Percentiles rank a stretch among this genome's conserved stretches.
Conservation (phyloP, 805 yeast species). For the Candida nonsorbophila region DNA sequence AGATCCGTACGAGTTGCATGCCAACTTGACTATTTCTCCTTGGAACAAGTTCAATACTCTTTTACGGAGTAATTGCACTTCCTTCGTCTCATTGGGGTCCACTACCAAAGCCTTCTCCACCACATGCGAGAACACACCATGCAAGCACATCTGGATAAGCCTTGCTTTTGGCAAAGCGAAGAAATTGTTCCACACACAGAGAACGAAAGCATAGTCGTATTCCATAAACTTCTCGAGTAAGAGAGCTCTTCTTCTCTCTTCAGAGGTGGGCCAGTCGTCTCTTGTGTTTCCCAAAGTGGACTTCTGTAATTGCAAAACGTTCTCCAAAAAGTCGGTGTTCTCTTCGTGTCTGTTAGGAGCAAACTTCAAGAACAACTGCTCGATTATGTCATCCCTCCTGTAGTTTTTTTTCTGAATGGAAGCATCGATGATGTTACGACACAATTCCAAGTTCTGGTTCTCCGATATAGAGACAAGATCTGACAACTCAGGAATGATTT, state of each 20-base stretch:
- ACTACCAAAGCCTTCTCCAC: constrained; percentile 60
- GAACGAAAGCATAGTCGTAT: constrained; percentile 57
- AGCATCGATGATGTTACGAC: constrained; percentile 60
- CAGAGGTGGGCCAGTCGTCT: constrained; percentile 91
- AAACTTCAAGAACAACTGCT: constrained; percentile 34
- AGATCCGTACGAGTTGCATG: constrained; percentile 87
- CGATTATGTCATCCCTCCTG: constrained; percentile 54
- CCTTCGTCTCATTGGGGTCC: constrained; percentile 32
- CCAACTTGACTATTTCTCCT: constrained; percentile 49
- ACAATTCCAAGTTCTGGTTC: constrained; percentile 66
- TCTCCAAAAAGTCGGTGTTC: constrained; percentile 55
- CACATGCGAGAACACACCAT: constrained; percentile 88
- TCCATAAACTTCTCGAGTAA: constrained; percentile 69
- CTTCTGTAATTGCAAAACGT: constrained; percentile 54
- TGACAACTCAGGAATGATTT: constrained; percentile 61
- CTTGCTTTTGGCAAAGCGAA: constrained; percentile 56
- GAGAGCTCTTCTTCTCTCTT: constrained; percentile 74
- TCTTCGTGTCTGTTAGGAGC: constrained; percentile 25
- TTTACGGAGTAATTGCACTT: constrained; percentile 53
- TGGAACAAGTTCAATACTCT: constrained; percentile 62
- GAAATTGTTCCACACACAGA: constrained; percentile 54
- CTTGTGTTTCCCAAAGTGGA: constrained; percentile 78
- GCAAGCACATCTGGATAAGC: constrained; percentile 70
- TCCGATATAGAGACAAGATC: constrained; percentile 43
- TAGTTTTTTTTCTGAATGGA: constrained; percentile 55